Evolutionary conservation across 495 filamentous ascomycete genomes (phyloP).

Genomic region (Sporormia fimetaria): DNA sequence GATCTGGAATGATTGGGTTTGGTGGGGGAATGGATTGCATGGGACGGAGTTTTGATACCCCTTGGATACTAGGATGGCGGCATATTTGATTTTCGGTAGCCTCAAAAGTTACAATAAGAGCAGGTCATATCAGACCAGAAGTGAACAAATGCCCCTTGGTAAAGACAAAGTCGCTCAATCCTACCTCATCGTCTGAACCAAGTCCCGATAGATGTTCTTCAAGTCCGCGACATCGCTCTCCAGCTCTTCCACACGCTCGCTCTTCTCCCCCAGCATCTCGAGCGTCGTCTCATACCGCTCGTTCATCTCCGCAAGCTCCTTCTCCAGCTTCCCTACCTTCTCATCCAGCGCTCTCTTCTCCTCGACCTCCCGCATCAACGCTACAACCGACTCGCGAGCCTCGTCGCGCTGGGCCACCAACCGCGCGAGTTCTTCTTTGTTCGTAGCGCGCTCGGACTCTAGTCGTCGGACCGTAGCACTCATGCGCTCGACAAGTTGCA

Average conservation of each 20-base stretch:
- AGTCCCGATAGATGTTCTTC: constrained; percentile 87
- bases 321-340: constrained; percentile 53
- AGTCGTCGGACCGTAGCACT: constrained; percentile 79
- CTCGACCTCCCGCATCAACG: constrained; percentile 76
- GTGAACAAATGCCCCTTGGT: not conserved
- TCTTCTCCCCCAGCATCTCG: constrained; percentile 95
- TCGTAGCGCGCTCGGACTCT: constrained; percentile 78
- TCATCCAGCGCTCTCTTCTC: constrained; percentile 48
- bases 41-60: constrained; percentile 2
- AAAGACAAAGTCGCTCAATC: constrained; percentile 29
- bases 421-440: constrained; percentile 70
- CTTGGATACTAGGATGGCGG: too few relatives aligned
- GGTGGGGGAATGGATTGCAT: too few relatives aligned
- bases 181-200: constrained; percentile 74
- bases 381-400: constrained; percentile 78
- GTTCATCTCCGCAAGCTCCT: constrained; percentile 50
- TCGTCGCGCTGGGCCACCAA: constrained; percentile 78
- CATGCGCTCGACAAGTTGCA: constrained; percentile 96
- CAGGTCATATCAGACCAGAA: too few relatives aligned
- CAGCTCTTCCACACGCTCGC: constrained; percentile 83
- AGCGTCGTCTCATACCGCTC: constrained; percentile 77
- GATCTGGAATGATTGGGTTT: too few relatives aligned
- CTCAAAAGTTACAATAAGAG: too few relatives aligned
- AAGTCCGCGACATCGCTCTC: constrained; percentile 79
- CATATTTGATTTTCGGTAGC: too few relatives aligned